Percentiles rank a stretch among this genome's conserved stretches.
Conservation (phyloP, 768 basidiomycete species). For the Bullera alba region DNA sequence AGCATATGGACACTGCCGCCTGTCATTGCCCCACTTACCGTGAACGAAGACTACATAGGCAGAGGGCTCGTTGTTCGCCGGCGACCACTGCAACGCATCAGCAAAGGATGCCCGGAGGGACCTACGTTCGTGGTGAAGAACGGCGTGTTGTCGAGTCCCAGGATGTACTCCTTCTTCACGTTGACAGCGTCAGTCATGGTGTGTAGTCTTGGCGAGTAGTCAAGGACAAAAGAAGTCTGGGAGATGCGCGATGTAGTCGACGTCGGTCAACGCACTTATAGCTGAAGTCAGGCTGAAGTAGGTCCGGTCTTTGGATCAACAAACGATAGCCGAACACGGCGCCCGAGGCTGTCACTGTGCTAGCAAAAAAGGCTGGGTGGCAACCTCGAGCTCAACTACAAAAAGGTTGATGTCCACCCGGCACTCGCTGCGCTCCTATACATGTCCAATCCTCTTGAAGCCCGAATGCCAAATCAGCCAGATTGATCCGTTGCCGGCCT, state of each 20-base stretch:
- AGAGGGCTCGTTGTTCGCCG: slow-evolving; percentile 16
- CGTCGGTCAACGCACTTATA: no score
- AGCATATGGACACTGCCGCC: background rate
- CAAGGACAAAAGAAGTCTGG: background rate
- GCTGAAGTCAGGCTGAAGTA: no score
- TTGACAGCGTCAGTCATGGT: slow-evolving; percentile 6
- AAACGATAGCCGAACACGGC: no score
- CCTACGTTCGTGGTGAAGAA: slow-evolving; percentile 34
- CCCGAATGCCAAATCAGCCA: slow-evolving; percentile 36
- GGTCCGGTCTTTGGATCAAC: no score
- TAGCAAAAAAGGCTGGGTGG: background rate
- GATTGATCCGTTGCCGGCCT: slow-evolving; percentile 44
- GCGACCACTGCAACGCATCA: slow-evolving; percentile 22
- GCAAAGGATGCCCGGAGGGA: background rate
- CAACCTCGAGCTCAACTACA: slow-evolving; percentile 4
- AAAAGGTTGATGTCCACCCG: slow-evolving; percentile 41
- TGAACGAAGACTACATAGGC: slow-evolving; percentile 38
- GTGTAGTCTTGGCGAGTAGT: background rate
- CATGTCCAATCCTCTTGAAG: slow-evolving; percentile 37
- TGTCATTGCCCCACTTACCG: slow-evolving; percentile 18
- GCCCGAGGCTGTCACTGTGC: no score
- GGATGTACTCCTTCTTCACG: slow-evolving; percentile 31
- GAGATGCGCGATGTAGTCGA: no score
- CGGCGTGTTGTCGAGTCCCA: slow-evolving; percentile 31
- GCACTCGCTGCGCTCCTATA: slow-evolving; percentile 40